Base-by-base conservation (phyloP, 345 rosid species). In the Populus tremula region DNA sequence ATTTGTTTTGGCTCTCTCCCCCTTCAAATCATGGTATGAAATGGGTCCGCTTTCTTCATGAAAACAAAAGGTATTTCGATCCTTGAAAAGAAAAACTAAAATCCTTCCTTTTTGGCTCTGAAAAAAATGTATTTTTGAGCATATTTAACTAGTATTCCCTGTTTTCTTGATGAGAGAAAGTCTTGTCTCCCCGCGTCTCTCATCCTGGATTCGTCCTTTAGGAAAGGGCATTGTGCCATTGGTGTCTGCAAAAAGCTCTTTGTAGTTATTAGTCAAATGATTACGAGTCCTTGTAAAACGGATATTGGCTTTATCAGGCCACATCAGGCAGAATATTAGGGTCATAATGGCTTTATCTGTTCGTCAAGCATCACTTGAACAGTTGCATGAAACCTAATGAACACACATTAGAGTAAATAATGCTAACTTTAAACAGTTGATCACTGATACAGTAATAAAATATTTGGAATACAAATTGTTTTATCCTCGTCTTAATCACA, bases 401-500 rank as follows among this genome's bases (percentile, higher is more conserved):
- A 27, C 33, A 65, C 27, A 21, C 53, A 68, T 35, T 45, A 54
- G 23, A 62, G 67, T 75, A 77, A 80, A 76, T 45, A 71, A 71
- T 54, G 47, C 47, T 11, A 71, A 66, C 59, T 43, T 76, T 59
- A 8, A 45, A 45, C 59, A 56, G 14, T 39, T 53, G 14, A 31
- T 69, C 59, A 62, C 16, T 36, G 18, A 10, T 43, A 23, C 17
- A 45, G 27, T 41, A 53, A 39, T 73, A 17, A 23, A 50, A 61
- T 39, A 75, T 38, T 47, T 43, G 29, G 21, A 31, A 38, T 41
- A 27, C 53, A 33, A 66, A 71, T 64, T 38, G 50, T 47, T 17
- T 67, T 72, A 71, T 53, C 69, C 53, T 67, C 38, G 47, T 61
- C 38, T 76, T 74, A 67, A 84, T 68, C 82, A 84, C 84, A 80